Evolutionary conservation across 148 eudicot genomes (phyloP).

Genomic region (Rhododendron ferrugineum): DNA sequence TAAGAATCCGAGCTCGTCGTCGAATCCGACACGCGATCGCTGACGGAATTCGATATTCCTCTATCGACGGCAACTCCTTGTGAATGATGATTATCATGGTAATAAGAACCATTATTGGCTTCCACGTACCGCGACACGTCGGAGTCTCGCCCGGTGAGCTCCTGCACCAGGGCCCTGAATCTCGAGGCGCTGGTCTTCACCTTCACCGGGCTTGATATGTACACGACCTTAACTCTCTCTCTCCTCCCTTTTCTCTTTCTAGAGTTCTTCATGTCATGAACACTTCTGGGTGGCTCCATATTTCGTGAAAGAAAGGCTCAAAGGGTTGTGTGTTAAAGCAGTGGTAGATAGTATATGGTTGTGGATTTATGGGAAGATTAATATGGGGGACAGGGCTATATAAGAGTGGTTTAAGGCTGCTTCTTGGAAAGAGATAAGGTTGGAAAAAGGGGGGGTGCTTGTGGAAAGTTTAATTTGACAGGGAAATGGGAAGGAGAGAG

Average conservation of each 20-base stretch:
- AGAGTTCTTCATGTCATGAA: constrained; percentile 2
- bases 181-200: constrained; percentile 42
- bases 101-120: background rate
- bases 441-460: background rate
- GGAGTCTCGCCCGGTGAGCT: constrained; percentile 51
- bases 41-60: background rate
- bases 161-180: constrained; percentile 43
- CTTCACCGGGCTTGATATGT: constrained; percentile 56
- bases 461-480: background rate
- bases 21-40: background rate
- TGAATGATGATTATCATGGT: background rate
- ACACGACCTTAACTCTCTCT: constrained; percentile 34
- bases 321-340: background rate
- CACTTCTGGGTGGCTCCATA: background rate
- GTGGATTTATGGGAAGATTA: background rate
- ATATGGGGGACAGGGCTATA: background rate
- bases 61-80: background rate
- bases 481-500: background rate
- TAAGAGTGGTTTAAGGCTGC: constrained; percentile 7
- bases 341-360: background rate
- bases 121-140: constrained; percentile 41
- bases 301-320: background rate
- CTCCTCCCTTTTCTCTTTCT: background rate
- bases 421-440: constrained; percentile 16
- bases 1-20: constrained; percentile 27